Conservation (phyloP, 2,329 filamentous ascomycete species). For the Alternaria sp. region DNA sequence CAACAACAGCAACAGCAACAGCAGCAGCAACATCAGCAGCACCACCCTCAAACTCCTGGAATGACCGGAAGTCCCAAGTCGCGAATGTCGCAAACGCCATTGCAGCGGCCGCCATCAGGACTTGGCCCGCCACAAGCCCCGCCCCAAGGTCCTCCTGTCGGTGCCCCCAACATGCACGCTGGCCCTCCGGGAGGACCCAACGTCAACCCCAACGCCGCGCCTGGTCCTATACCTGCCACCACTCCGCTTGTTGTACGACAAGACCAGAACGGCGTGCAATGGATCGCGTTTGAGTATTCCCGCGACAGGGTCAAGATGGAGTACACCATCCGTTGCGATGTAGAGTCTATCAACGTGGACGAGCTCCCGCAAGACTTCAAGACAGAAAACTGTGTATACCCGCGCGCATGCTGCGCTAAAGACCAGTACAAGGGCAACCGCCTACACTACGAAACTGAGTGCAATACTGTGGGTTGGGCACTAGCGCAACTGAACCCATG, state of each 20-base stretch:
- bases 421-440: conserved; percentile 97
- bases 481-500: conserved; percentile 91
- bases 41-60: conserved; percentile 61
- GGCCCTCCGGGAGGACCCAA: conserved; percentile 56
- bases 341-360: conserved; percentile 94
- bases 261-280: conserved; percentile 95
- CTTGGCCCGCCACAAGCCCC: conserved; percentile 52
- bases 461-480: conserved; percentile 99
- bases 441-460: conserved; percentile 96
- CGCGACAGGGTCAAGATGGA: conserved; percentile 98
- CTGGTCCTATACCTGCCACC: conserved; percentile 94
- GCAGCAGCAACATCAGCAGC: conserved; percentile 55
- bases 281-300: conserved; percentile 99
- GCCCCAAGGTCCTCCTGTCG: conserved; percentile 53
- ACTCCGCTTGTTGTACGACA: conserved; percentile 93
- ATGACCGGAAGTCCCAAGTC: conserved; percentile 69
- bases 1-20: conserved; percentile 56
- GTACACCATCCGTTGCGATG: conserved; percentile 97
- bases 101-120: conserved; percentile 66
- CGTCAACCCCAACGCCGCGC: conserved; percentile 88
- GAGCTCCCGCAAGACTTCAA: conserved; percentile 88
- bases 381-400: conserved; percentile 97
- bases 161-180: conserved; percentile 54
- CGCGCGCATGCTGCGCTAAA: conserved; percentile 91
- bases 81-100: conserved; percentile 58